phyloP scores from a whole-genome alignment of 495 filamentous ascomycete species.

The Barbatosphaeria neglecta region DNA sequence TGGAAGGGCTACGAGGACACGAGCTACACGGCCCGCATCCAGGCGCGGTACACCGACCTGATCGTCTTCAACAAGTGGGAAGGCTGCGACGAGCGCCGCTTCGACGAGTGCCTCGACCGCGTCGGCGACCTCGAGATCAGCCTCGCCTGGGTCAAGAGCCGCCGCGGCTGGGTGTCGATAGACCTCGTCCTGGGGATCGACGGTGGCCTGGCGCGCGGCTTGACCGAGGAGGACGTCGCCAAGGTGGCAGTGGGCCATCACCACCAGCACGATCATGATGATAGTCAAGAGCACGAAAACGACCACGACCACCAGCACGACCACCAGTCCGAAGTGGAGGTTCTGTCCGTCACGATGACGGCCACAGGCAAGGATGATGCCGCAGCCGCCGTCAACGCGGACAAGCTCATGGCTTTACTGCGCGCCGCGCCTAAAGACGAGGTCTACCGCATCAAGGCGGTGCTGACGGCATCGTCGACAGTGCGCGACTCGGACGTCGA shows the following conservation, averaged over 20 bases:
- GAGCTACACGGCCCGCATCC: conserved; percentile 71
- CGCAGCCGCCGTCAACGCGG: conserved; percentile 42
- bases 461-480: conserved; percentile 47
- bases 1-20: conserved; percentile 94
- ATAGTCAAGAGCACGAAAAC: conserved; percentile 15
- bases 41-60: conserved; percentile 83
- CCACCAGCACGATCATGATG: conserved; percentile 16
- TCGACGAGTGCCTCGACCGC: conserved; percentile 74
- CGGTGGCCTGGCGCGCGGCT: conserved; percentile 55
- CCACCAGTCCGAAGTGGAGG: conserved; percentile 81
- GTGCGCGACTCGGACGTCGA: conserved; percentile 52
- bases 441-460: conserved; percentile 89
- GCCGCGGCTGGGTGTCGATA: conserved; percentile 61
- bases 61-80: conserved; percentile 98
- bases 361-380: conserved; percentile 5
- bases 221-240: conserved; percentile 25
- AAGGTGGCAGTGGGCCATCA: not conserved
- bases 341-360: conserved; percentile 61
- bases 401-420: conserved; percentile 55
- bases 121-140: conserved; percentile 79
- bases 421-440: conserved; percentile 71
- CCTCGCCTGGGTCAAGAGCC: conserved; percentile 66
- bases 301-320: conserved; percentile 26
- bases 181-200: conserved; percentile 81
- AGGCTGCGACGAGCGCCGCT: conserved; percentile 49